Evolutionary conservation across 2,329 filamentous ascomycete genomes (phyloP), one percentile per base, ranked within the genome.

Genomic region (Talaromyces sp.): DNA sequence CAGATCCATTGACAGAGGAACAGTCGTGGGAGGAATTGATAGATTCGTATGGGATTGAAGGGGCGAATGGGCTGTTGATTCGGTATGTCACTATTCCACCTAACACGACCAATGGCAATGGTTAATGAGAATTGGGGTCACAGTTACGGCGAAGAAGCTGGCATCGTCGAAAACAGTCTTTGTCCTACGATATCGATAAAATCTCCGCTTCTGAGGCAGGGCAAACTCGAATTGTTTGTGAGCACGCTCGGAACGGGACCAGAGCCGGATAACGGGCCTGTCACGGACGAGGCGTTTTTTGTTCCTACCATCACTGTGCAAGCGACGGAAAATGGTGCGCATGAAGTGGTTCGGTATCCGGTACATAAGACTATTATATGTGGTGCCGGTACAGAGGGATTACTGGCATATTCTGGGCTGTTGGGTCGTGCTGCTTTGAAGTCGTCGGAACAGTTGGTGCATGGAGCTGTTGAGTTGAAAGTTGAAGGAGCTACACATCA

Each of bases 341-440:
- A 87, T 64, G 87, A 88, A 13, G 85, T 88, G 16, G 83, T 95
- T 49, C 87, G 88, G 7, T 92, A 92, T 52, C 93, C 94, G 0
- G 92, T 97, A 1, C 94, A 98, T 74, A 91, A 89, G 73, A 87
- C 89, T 0, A 78, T 97, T 16, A 71, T 97, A 10, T 85, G 96
- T 9, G 88, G 87, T 0, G 85, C 91, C 58, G 93, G 92, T 0
- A 79, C 96, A 2, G 80, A 86, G 62, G 92, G 90, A 8, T 86
- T 90, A 0, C 71, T 80, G 39, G 70, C 75, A 14, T 79, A 76
- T 49, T 72, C 74, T 52, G 71, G 70, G 14, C 65, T 78, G 52
- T 68, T 77, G 49, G 71, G 70, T 24, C 71, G 73, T 22, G 70
- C 76, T 14, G 70, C 74, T 61, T 62, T 75, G 19, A 73, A 73